Conservation (phyloP, 2,329 filamentous ascomycete species). For the Ophiostoma sp. region DNA sequence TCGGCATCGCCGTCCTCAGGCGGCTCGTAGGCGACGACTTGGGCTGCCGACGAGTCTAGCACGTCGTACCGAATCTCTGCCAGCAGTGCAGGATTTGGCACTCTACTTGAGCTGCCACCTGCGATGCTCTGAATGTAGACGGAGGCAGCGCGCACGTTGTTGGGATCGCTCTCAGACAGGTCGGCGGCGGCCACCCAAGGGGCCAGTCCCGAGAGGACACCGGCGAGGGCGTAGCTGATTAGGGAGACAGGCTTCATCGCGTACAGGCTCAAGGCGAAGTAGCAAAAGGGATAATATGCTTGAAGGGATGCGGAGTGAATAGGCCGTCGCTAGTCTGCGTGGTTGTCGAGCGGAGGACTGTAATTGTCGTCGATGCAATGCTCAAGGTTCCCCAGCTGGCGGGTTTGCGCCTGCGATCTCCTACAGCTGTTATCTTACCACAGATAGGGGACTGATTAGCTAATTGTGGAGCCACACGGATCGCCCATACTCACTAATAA, state of each 20-base stretch:
- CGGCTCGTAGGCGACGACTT: conserved; percentile 51
- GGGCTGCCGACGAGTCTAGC: conserved; percentile 38
- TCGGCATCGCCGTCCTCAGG: conserved; percentile 38
- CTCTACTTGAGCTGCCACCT: conserved; percentile 28
- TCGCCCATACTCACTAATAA: not conserved
- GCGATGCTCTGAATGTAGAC: conserved; percentile 46
- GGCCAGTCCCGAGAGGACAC: not conserved
- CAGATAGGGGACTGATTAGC: conserved; percentile 10
- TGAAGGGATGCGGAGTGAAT: not conserved
- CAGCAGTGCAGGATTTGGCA: conserved; percentile 39
- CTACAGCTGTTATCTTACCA: not conserved
- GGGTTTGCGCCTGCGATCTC: not conserved
- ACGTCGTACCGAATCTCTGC: conserved; percentile 54
- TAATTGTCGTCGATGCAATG: not conserved
- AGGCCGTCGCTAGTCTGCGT: not conserved
- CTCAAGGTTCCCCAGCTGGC: not conserved
- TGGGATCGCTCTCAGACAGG: conserved; percentile 20
- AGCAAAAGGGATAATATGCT: not conserved
- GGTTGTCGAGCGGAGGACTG: not conserved
- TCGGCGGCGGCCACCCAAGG: conserved; percentile 8
- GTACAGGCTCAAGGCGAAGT: not conserved
- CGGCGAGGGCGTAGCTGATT: conserved; percentile 19
- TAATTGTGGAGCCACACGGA: not conserved
- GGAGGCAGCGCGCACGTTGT: conserved; percentile 42
- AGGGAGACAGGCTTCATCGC: conserved; percentile 19